Evolutionary conservation across 1,284 basidiomycete species (phyloP), one percentile per base, ranked within the genome.

Genomic region (Boletellus dicymbophilus): DNA sequence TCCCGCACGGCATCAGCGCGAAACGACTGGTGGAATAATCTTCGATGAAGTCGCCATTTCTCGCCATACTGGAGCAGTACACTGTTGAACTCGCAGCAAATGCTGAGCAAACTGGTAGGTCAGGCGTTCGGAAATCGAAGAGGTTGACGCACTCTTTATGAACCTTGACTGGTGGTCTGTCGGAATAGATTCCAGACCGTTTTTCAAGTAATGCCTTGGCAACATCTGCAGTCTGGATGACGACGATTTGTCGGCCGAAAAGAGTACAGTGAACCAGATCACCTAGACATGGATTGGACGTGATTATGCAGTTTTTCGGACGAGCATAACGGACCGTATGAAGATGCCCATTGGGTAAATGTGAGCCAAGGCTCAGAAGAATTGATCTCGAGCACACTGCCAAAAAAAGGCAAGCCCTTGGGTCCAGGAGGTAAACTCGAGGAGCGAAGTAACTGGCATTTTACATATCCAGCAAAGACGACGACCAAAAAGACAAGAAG

Each of bases 121-220:
- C 21, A 46, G 45, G 48, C 6, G 15, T 49, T 33, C 22, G 11
- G 23, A 12, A 23, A 40, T 37, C 18, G 43, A 12, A 8, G 23
- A 15, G 42, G 23, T 22, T n/a, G 40, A 22, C 58, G 10, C 39
- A 67, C 62, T 58, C 61, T 47, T 58, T 45, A 9, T 49, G 52
- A 15, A 50, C 44, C 46, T 25, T 58, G 16, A 68, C 55, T 26
- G 51, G 67, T 4, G 71, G 70, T 12, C 70, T 58, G 44, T 67
- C 71, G 1, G 71, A 67, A 36, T 72, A 73, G 33, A 63, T 47
- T 20, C 40, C 51, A 7, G 69, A 66, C 16, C 71, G 64, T 41
- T 66, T 68, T 20, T 69, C 66, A 3, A 74, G 58, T 1, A 72
- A 51, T 34, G 61, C 62, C 39, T 59, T 65, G 2, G 72, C 72